Conservation (phyloP, 1,284 basidiomycete genomes). For the Wolfiporia cocos region DNA sequence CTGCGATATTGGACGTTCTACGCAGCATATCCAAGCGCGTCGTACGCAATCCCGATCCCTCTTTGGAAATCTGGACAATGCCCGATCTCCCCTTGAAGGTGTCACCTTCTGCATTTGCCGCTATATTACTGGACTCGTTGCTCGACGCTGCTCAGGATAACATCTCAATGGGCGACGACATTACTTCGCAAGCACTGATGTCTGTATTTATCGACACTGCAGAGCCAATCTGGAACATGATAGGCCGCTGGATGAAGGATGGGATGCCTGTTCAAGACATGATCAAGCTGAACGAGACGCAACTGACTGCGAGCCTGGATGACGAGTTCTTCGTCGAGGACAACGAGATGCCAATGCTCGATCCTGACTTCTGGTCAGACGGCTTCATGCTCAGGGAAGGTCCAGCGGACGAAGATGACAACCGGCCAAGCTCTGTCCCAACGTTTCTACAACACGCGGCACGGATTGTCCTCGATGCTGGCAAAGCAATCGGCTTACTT, state of each 20-base stretch:
- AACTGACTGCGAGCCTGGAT: constrained; percentile 33
- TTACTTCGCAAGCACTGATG: constrained; percentile 49
- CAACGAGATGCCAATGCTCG: constrained; percentile 56
- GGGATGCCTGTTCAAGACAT: constrained; percentile 58
- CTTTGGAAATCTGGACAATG: constrained; percentile 33
- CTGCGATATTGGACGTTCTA: constrained; percentile 42
- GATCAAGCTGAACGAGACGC: constrained; percentile 10
- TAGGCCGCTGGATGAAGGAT: constrained; percentile 66
- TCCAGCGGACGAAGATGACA: constrained; percentile 21
- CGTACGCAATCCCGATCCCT: constrained; percentile 25
- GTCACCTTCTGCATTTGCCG: constrained; percentile 43
- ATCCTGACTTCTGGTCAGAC: constrained; percentile 78
- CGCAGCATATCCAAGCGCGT: constrained; percentile 20
- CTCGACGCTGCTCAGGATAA: constrained; percentile 49
- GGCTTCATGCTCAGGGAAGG: constrained; percentile 56
- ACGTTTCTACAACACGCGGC: constrained; percentile 55
- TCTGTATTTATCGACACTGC: constrained; percentile 57
- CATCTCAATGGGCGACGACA: constrained; percentile 46
- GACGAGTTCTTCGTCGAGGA: constrained; percentile 81
- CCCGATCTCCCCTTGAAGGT: constrained; percentile 35
- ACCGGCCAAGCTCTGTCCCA: constrained; percentile 41
- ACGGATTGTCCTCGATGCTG: constrained; percentile 57
- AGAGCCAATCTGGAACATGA: constrained; percentile 70
- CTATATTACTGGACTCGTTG: constrained; percentile 57
- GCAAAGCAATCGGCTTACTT: constrained; percentile 76